Percentiles rank a stretch among this genome's conserved stretches.
Conservation (phyloP, 2,329 filamentous ascomycete species). For the Colletotrichum sidae region DNA sequence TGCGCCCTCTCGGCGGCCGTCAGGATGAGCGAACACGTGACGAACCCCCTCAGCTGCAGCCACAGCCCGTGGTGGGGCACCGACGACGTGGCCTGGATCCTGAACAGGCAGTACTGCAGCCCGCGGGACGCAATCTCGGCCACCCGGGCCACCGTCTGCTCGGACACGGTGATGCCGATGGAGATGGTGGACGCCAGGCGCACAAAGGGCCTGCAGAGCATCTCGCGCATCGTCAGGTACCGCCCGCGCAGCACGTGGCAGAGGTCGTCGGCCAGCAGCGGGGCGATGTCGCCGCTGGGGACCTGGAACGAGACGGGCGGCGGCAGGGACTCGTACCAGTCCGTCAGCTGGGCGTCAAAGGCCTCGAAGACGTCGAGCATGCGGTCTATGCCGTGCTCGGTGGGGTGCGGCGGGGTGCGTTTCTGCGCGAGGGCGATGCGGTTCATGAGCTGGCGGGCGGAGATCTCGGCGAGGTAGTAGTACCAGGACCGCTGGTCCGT, state of each 20-base stretch:
- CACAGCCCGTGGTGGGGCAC: constrained; percentile 25
- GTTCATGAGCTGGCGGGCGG: constrained; percentile 28
- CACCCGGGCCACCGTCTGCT: constrained; percentile 10
- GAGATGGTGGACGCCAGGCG: constrained; percentile 30
- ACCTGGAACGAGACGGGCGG: constrained; percentile 30
- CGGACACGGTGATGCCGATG: constrained; percentile 16
- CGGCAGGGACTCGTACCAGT: constrained; percentile 32
- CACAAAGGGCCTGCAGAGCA: constrained; percentile 32
- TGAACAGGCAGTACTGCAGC: constrained; percentile 28
- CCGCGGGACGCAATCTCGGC: constrained; percentile 27
- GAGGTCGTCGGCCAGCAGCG: constrained; percentile 28
- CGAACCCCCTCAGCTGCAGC: constrained; percentile 30
- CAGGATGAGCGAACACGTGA: constrained; percentile 31
- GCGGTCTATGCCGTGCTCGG: constrained; percentile 30
- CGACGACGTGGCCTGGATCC: constrained; percentile 27
- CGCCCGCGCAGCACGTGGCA: constrained; percentile 31
- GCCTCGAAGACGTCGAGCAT: constrained; percentile 35
- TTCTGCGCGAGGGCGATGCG: constrained; percentile 26
- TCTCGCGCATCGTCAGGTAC: constrained; percentile 26
- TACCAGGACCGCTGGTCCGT: constrained; percentile 36
- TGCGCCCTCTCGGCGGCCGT: constrained; percentile 30
- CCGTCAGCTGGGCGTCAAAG: constrained; percentile 31
- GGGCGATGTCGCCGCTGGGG: constrained; percentile 14
- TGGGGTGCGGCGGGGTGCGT: constrained; percentile 12
- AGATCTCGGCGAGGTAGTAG: constrained; percentile 36